Conservation (phyloP, 2,329 filamentous ascomycete genomes). For the Chaetothyriales sp. region DNA sequence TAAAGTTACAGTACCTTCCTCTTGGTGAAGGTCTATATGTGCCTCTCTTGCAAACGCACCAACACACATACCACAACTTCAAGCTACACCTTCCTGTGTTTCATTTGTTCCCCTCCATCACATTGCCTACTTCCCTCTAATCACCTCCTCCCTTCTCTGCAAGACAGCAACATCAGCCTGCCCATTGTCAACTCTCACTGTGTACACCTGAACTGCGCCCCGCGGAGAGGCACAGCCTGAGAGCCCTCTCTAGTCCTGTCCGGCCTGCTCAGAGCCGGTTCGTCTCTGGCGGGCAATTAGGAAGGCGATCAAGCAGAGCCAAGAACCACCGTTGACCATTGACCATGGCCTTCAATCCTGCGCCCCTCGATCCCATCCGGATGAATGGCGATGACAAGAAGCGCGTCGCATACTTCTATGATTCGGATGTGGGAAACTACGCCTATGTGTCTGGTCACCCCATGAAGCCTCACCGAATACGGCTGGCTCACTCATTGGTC, state of each 20-base stretch:
- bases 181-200: background rate
- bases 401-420: conserved; percentile 96
- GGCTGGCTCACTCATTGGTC: conserved; percentile 50
- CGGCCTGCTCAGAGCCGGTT: background rate
- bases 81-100: background rate
- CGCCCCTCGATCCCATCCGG: conserved; percentile 39
- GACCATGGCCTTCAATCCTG: conserved; percentile 34
- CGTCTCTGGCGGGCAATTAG: background rate
- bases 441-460: conserved; percentile 69
- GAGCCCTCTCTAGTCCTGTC: background rate
- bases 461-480: conserved; percentile 54
- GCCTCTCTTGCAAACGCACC: background rate
- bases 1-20: background rate
- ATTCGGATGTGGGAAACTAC: conserved; percentile 95
- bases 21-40: background rate
- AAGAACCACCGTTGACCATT: background rate
- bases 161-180: background rate
- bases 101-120: background rate
- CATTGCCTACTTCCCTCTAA: background rate
- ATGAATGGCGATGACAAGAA: conserved; percentile 46
- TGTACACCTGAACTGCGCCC: background rate
- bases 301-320: background rate
- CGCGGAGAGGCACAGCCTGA: background rate
- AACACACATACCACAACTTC: background rate
- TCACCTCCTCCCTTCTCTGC: background rate